These are phyloP conservation scores for Teratosphaeria viscida DNA, from an alignment of 2,329 filamentous ascomycete genomes.

Conservation along the genomic window DNA sequence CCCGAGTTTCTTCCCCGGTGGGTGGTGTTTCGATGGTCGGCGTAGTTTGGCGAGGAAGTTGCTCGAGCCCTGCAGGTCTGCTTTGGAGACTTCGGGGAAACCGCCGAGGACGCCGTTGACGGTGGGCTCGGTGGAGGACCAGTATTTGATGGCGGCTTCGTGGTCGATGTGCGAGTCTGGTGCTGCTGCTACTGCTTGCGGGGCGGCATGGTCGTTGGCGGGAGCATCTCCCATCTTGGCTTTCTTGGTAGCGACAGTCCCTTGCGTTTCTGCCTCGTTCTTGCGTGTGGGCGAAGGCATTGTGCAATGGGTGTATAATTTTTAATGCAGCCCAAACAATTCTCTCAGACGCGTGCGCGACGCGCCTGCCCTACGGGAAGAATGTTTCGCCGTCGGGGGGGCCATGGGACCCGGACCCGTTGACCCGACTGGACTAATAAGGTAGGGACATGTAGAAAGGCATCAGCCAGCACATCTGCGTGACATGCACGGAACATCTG, in stretches of 20 bases:
- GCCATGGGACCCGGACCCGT: neutral
- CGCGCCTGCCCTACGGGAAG: neutral
- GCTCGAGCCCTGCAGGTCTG: conserved; percentile 60
- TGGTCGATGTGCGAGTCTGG: conserved; percentile 37
- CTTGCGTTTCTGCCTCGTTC: neutral
- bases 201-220: neutral
- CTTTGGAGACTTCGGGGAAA: conserved; percentile 55
- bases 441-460: neutral
- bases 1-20: conserved; percentile 20
- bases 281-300: conserved; percentile 8
- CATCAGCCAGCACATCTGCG: neutral
- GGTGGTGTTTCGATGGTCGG: conserved; percentile 23
- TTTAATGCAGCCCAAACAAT: neutral
- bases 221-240: neutral
- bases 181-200: neutral
- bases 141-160: conserved; percentile 38
- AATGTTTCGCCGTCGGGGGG: neutral
- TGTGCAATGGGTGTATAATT: neutral
- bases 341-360: neutral
- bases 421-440: too few relatives aligned
- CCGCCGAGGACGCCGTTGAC: conserved; percentile 72
- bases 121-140: conserved; percentile 41
- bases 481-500: too few relatives aligned
- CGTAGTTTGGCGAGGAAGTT: conserved; percentile 60
- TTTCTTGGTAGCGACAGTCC: neutral